These are phyloP conservation scores for Scopulariopsis brevicaulis DNA, from an alignment of 2,329 filamentous ascomycete genomes.

Conservation along the genomic window DNA sequence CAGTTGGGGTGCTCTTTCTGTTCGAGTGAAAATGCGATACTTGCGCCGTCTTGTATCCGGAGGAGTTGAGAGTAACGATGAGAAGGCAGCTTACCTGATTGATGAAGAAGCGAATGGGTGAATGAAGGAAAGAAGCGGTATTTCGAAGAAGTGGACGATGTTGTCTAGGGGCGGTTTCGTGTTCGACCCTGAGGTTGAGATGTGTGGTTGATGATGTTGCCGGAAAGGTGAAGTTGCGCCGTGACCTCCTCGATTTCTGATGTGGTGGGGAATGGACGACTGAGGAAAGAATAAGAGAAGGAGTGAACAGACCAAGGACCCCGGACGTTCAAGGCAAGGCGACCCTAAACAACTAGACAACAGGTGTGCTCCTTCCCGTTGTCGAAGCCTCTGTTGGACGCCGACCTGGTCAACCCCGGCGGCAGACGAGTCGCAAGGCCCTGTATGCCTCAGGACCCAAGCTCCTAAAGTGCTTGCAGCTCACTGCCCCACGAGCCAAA, in stretches of 20 bases:
- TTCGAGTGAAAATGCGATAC: neutral
- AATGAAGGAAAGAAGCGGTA: neutral
- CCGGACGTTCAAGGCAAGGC: neutral
- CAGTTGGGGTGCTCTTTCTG: neutral
- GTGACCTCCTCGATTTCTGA: too few species aligned
- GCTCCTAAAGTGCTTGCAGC: neutral
- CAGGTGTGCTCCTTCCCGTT: neutral
- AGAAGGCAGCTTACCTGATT: neutral
- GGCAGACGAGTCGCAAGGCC: neutral
- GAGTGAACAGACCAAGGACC: neutral
- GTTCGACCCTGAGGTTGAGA: neutral
- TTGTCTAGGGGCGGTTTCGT: neutral
- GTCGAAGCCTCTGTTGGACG: neutral
- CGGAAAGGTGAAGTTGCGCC: neutral
- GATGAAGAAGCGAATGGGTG: neutral
- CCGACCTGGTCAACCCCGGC: neutral
- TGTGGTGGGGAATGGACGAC: neutral
- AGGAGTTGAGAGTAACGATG: neutral
- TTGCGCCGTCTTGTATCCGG: neutral
- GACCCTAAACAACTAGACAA: too few species aligned
- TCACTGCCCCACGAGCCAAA: neutral
- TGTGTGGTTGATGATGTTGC: neutral
- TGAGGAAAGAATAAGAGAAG: neutral
- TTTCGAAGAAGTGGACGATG: neutral
- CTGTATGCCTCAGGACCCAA: neutral